Evolutionary conservation across 75 land plant genomes (phyloP).

Genomic region (Larix kaempferi): DNA sequence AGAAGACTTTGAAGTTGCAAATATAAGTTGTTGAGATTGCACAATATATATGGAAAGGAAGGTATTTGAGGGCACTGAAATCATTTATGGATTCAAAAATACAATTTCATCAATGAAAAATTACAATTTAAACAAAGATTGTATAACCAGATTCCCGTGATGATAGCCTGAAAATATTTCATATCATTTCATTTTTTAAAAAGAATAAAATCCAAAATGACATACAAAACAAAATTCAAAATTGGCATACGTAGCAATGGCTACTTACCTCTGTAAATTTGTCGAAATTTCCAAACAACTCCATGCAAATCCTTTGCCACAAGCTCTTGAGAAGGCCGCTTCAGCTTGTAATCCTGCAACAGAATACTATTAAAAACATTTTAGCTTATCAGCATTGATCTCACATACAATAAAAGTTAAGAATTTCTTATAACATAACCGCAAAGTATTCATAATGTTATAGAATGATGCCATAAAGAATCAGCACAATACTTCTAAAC

Average conservation of each 20-base stretch:
- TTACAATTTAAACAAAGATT: neutral
- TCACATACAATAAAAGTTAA: neutral
- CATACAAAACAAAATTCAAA: neutral
- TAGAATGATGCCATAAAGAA: neutral
- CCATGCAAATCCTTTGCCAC: slow-evolving; percentile 84
- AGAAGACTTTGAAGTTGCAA: too few species aligned
- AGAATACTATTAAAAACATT: neutral
- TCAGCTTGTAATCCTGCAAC: slow-evolving; percentile 68
- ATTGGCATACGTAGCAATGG: neutral
- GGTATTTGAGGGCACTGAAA: too few species aligned
- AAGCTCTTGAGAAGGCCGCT: slow-evolving; percentile 84
- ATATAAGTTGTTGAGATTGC: neutral
- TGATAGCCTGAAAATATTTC: neutral
- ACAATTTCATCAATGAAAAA: neutral
- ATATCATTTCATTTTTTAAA: neutral
- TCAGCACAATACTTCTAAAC: neutral
- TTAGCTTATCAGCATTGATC: slow-evolving; percentile 7
- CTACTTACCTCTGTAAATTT: slow-evolving; percentile 68
- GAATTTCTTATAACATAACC: neutral
- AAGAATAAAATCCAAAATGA: neutral
- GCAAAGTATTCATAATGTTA: neutral
- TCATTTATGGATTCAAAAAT: neutral
- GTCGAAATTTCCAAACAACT: slow-evolving; percentile 73
- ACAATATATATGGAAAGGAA: neutral
- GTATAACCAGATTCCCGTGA: too few species aligned